Evolutionary conservation across 106 monocot genomes (phyloP).

Genomic region (Iris macrosiphon): DNA sequence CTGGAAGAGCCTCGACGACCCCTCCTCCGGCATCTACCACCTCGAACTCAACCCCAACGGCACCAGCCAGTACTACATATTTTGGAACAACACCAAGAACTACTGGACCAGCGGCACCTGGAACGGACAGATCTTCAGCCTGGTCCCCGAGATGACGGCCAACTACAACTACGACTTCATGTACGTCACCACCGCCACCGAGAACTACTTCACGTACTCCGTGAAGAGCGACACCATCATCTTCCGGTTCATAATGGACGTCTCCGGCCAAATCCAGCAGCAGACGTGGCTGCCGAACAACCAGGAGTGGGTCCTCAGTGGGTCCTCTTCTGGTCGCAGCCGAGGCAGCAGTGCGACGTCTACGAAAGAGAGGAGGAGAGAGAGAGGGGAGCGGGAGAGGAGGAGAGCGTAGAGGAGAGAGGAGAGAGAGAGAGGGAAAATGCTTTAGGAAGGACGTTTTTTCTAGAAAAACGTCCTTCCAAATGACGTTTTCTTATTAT

Average conservation of each 20-base stretch:
- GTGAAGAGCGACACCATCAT: constrained; percentile 4
- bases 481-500: too few relatives aligned
- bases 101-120: constrained; percentile 60
- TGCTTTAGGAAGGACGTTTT: too few relatives aligned
- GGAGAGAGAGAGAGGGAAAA: too few relatives aligned
- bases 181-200: constrained; percentile 8
- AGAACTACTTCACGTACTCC: constrained; percentile 41
- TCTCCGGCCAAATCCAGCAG: constrained; percentile 34
- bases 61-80: constrained; percentile 20
- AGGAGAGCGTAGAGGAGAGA: too few relatives aligned
- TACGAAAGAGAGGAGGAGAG: too few relatives aligned
- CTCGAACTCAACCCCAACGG: constrained; percentile 37
- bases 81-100: constrained; percentile 25
- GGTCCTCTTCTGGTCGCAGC: constrained; percentile 30
- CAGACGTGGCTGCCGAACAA: constrained; percentile 17
- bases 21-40: constrained; percentile 50
- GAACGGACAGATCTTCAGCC: constrained; percentile 41
- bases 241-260: constrained; percentile 12
- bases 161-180: constrained; percentile 2
- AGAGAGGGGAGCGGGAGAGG: too few relatives aligned
- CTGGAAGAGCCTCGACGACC: constrained; percentile 52
- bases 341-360: constrained; percentile 24
- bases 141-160: constrained; percentile 35
- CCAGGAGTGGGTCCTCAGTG: too few relatives aligned
- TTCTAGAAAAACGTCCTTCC: too few relatives aligned